These are phyloP conservation scores for Lodderomyces oxycetoniae DNA, from an alignment of 1,139 yeast species.

Conservation along the genomic window DNA sequence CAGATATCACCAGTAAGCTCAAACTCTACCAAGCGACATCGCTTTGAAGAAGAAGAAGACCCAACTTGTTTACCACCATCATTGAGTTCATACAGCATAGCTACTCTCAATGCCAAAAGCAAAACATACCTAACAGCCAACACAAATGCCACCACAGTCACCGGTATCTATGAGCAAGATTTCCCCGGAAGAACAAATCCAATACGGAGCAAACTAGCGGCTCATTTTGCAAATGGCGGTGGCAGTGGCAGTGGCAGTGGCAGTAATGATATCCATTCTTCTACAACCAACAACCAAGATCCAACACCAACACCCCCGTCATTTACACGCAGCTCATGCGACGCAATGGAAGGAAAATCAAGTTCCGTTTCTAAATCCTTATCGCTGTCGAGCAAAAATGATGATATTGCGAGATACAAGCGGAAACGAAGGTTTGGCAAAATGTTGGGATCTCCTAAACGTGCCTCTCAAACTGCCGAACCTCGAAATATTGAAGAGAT, in stretches of 20 bases:
- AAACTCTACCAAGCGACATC: conserved; percentile 10
- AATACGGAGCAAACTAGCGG: conserved; percentile 18
- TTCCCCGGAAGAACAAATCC: conserved; percentile 17
- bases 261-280: conserved; percentile 34
- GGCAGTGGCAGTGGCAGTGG: too few species aligned
- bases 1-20: conserved; percentile 1
- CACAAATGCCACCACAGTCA: conserved; percentile 6
- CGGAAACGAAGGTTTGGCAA: conserved; percentile 34
- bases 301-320: conserved; percentile 6
- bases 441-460: conserved; percentile 38
- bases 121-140: conserved; percentile 9
- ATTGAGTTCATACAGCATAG: conserved; percentile 52
- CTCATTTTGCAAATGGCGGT: background rate
- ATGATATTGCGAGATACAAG: conserved; percentile 12
- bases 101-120: conserved; percentile 26
- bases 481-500: background rate
- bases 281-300: conserved; percentile 13
- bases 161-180: conserved; percentile 11
- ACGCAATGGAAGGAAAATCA: conserved; percentile 12
- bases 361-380: conserved; percentile 7
- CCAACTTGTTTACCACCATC: conserved; percentile 57
- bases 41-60: conserved; percentile 40
- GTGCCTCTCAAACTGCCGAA: conserved; percentile 18
- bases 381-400: conserved; percentile 3
- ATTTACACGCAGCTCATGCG: conserved; percentile 7